Evolutionary conservation across 139 green algal species (phyloP), one percentile per base, ranked within the genome.

Genomic region (Chlamydomonas incerta): DNA sequence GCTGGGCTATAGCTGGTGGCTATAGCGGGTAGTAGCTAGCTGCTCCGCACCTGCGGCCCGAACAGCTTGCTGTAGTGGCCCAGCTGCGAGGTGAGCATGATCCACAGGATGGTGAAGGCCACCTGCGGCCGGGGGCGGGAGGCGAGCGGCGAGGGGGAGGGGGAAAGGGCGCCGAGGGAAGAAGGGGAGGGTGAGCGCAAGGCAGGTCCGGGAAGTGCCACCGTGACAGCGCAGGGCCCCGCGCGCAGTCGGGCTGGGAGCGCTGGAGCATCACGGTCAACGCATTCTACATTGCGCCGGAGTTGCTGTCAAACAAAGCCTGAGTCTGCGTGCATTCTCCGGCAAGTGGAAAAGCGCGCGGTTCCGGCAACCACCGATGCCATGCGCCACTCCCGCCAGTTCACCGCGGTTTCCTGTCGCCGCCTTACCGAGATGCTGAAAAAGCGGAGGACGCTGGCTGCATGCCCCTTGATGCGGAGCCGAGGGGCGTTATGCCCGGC

Each of bases 21-120:
- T 57, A 20, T 10, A 14, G 50, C 14, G 50, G 50, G 50, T 20
- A 57, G 50, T 10, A 14, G 50, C 50, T 57, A 10, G 50, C 50
- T 14, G 41, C 24, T 33, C 71, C 47, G 0, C 92, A 87, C 77
- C 68, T 93, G 88, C 0, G 94, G 95, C 0, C 95, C 95, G 62
- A 94, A 96, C 66, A 95, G 81, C 34, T 88, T 88, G 47, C 87
- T 90, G 87, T 96, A 97, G 76, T 95, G 93, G 18, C 82, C 90
- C 37, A 98, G 90, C 81, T 96, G 76, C 1, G 88, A 94, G 13
- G 81, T 90, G n/a, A 96, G 85, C 14, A 95, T 85, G 60, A 97
- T 89, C 93, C 93, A 96, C 5, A 87, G 81, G 18, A 92, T 87
- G 6, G 93, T 94, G 87, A 94, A 96, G 1, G 90, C 93, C 26